phyloP scores from a whole-genome alignment of 495 filamentous ascomycete genomes.

The Tuber melanosporum region DNA sequence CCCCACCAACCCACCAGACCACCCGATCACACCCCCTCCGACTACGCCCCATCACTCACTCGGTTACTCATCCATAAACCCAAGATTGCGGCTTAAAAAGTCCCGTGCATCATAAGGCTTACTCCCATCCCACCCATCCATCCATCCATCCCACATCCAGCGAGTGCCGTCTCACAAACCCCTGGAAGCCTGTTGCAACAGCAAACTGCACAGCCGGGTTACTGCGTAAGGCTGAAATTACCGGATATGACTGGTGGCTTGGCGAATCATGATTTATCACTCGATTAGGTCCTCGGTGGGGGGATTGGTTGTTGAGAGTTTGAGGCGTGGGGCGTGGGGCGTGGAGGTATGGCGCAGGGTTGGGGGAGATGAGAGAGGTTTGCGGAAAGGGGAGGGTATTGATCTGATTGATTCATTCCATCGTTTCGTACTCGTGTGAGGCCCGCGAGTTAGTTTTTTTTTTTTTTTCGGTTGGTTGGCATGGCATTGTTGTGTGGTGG shows the following conservation, averaged over 20 bases:
- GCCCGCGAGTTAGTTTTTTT: no score
- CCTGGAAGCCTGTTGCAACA: background rate
- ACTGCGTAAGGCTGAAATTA: background rate
- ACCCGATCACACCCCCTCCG: background rate
- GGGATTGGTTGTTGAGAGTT: background rate
- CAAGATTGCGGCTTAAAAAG: background rate
- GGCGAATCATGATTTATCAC: background rate
- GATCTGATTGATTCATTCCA: background rate
- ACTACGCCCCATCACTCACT: background rate
- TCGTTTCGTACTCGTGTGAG: no score
- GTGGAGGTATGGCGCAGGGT: background rate
- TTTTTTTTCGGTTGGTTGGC: no score
- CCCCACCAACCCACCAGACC: background rate
- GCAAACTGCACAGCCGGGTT: background rate
- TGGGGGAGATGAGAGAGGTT: background rate
- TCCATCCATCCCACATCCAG: background rate
- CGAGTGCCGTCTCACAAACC: background rate
- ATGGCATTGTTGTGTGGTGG: no score
- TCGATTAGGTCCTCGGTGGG: background rate
- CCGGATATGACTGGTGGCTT: background rate
- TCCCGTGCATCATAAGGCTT: background rate
- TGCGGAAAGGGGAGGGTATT: background rate
- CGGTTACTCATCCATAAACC: background rate
- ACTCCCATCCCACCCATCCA: background rate
- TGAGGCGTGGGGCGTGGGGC: background rate